Conservation (phyloP, 2,329 filamentous ascomycete genomes). For the Ophiocordyceps camponoti-floridani region DNA sequence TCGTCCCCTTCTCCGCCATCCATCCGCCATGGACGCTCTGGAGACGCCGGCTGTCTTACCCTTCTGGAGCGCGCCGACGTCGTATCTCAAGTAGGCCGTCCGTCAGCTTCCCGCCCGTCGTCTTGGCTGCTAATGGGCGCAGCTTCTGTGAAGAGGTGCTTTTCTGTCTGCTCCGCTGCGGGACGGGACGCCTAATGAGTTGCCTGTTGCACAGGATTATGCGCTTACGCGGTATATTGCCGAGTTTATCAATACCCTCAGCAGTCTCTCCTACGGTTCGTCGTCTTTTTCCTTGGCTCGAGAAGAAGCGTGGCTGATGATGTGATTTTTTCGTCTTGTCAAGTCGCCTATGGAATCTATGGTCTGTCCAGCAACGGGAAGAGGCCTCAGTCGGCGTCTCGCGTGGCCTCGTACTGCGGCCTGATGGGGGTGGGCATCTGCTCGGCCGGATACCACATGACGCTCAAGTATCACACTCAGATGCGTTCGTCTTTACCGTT, state of each 20-base stretch:
- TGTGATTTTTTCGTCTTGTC: no score
- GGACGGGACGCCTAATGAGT: not conserved
- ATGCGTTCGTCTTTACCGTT: conserved; percentile 10
- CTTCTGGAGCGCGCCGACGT: conserved; percentile 14
- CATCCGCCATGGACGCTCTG: not conserved
- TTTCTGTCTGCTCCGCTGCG: not conserved
- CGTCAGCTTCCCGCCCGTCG: fast-evolving
- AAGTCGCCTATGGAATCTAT: conserved; percentile 20
- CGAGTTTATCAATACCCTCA: conserved; percentile 25
- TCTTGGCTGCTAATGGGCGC: not conserved
- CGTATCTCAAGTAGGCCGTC: conserved; percentile 12
- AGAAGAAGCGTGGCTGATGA: no score
- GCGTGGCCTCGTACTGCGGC: conserved; percentile 17
- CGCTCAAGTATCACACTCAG: conserved; percentile 15
- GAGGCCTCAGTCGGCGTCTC: conserved; percentile 7
- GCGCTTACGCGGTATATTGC: conserved; percentile 22
- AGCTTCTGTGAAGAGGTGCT: conserved; percentile 15
- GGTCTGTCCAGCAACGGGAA: conserved; percentile 10
- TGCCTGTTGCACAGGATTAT: conserved; percentile 13
- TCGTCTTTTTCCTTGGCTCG: not conserved
- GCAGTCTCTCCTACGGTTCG: conserved; percentile 18
- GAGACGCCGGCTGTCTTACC: conserved; percentile 1
- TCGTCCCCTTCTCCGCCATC: not conserved
- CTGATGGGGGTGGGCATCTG: conserved; percentile 17
- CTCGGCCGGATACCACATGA: conserved; percentile 16